Conservation (phyloP, 2,329 filamentous ascomycete species). For the Fusarium aywerte region DNA sequence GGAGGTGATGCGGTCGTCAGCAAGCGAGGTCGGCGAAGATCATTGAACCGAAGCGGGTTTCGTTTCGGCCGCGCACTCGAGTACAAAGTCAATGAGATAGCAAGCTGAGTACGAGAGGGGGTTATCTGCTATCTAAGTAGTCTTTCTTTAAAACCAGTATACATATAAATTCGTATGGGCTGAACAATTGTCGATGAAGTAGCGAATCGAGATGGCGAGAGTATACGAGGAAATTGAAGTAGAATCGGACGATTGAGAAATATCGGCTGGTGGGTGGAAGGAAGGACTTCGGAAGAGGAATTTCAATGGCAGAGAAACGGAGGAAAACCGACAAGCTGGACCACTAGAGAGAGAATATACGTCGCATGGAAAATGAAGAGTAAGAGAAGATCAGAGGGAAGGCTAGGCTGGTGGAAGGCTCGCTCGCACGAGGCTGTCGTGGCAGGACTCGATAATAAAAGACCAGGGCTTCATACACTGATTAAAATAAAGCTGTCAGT, state of each 20-base stretch:
- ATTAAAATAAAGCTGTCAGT: neutral
- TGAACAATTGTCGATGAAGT: slow-evolving; percentile 17
- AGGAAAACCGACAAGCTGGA: slow-evolving; percentile 10
- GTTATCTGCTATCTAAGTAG: slow-evolving; percentile 19
- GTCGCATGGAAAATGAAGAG: slow-evolving; percentile 14
- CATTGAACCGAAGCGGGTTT: slow-evolving; percentile 41
- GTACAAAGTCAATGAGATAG: neutral
- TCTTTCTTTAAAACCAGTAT: slow-evolving; percentile 15
- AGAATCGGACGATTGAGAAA: slow-evolving; percentile 24
- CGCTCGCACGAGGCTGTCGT: slow-evolving; percentile 46
- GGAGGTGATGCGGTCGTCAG: slow-evolving; percentile 35
- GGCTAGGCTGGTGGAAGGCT: slow-evolving; percentile 48
- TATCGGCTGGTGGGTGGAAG: slow-evolving; percentile 14
- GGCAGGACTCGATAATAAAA: slow-evolving; percentile 22
- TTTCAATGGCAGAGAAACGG: slow-evolving; percentile 21
- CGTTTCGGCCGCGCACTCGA: slow-evolving; percentile 16
- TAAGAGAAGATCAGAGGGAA: slow-evolving; percentile 31
- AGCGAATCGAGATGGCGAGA: slow-evolving; percentile 25
- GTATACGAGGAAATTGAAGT: slow-evolving; percentile 29
- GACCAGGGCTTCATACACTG: neutral
- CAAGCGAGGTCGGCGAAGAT: slow-evolving; percentile 29
- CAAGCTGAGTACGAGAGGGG: neutral
- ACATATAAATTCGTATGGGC: slow-evolving; percentile 3
- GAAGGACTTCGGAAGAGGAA: slow-evolving; percentile 11
- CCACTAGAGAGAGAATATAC: slow-evolving; percentile 21